Evolutionary conservation across 202 grass and related monocot species (phyloP), one percentile per base, ranked within the genome.

Genomic region (Setaria viridis): DNA sequence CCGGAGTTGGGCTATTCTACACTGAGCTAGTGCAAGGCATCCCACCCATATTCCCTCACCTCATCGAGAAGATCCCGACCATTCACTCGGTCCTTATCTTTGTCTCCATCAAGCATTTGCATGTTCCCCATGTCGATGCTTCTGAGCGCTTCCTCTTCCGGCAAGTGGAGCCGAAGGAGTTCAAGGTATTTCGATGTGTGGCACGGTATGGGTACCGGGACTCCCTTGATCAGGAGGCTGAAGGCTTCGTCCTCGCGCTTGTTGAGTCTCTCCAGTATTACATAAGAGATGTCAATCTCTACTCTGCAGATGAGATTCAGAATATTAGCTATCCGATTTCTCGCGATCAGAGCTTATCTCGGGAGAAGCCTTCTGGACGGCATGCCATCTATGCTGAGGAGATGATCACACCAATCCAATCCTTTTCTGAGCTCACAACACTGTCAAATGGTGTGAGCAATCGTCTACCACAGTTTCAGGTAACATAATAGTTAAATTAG

Each of bases 151-250:
- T 90, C 42, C 55, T 90, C 15, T 90, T 90, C 33, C 67, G 74
- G 0, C 89, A 78, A 9, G 49, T 83, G 0, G 84, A 65, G 3
- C 37, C 51, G 0, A 72, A 25, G 3, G 82, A 76, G 3, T 80
- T 21, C 59, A 75, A 45, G 11, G 68, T 87, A 2, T 90, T 87
- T 13, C 59, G 84, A 0, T 90, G 89, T 15, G 80, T 87, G 17
- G 89, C 84, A 2, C 69, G 88, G 16, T 90, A 90, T 7, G 84
- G 84, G 11, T 90, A 90, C 62, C 76, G 85, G 8, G 88, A 90
- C 3, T 37, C 79, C 9, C 11, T 85, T 19, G 63, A 49, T 35
- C 57, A 83, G 7, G 80, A 87, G 41, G 56, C 76, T 0, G 25
- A 80, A 14, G 67, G 55, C 5, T 90, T 90, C 8, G 84, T 83